Base-by-base conservation (phyloP, 805 yeast genomes). In the Ascoidea rubescens region DNA sequence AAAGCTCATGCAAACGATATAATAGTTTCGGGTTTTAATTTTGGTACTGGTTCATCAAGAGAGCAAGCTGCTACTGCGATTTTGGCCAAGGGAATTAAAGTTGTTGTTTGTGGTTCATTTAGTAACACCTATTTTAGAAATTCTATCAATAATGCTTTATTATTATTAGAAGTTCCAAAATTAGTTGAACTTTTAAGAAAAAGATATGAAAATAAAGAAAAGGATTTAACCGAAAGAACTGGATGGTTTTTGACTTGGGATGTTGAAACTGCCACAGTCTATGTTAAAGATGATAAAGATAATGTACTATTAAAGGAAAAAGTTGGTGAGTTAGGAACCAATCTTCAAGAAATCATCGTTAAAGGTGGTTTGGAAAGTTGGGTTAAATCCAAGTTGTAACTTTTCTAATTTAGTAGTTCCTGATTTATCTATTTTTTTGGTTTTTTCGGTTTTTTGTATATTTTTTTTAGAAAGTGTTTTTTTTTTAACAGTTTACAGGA, bases 1-100 rank as follows among this genome's bases (percentile, higher is more conserved):
- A 90, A 88, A 73, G 86, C 95, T 33, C 73, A 80, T 56, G 78
- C 96, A 4, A 88, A 91, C 49, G 99, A 93, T 67, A 89, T 93
- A 59, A 78, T 93, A 53, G 79, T 93, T 48, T 80, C 90, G 53
- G 99, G 99, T 16, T 93, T 72, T 74, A 93, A 93, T 67, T 93
- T 93, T 65, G 99, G 99, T 60, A 93, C 99, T 8, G 99, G 99
- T 48, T 90, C 97, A 6, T 88, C 96, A 31, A 82, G 99, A 71
- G 99, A 93, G 67, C 99, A 93, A 71, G 99, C 99, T 4, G 99
- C 99, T 42, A 93, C 99, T n/a, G 90, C 95, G 28, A 84, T 93
- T 54, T 74, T 93, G 58, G 98, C 99, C 46, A 80, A 95, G 62
- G 98, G 89, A 58, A 88, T 93, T 77, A 80, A 81, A 59, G 73